Conservation (phyloP, 2,329 filamentous ascomycete species). For the Fusarium sarcochroum region DNA sequence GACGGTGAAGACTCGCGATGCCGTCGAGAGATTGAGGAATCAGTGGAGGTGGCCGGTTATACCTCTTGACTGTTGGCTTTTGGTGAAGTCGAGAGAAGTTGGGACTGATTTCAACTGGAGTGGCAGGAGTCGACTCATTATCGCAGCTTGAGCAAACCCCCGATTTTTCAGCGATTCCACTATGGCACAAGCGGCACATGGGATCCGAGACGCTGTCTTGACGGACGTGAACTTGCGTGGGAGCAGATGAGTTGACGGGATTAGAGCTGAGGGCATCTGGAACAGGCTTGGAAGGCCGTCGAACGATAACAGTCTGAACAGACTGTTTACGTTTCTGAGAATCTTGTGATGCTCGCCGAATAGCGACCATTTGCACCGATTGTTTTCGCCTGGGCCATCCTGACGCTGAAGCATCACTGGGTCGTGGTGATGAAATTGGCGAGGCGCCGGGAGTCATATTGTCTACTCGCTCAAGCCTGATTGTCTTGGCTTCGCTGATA, state of each 20-base stretch:
- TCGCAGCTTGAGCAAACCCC: slow-evolving; percentile 45
- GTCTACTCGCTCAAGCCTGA: slow-evolving; percentile 40
- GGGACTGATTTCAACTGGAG: slow-evolving; percentile 11
- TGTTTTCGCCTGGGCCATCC: slow-evolving; percentile 30
- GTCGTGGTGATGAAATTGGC: slow-evolving; percentile 31
- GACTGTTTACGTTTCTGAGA: slow-evolving; percentile 33
- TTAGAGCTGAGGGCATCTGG: slow-evolving; percentile 42
- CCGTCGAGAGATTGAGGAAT: slow-evolving; percentile 25
- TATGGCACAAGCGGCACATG: slow-evolving; percentile 42
- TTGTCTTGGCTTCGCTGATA: slow-evolving; percentile 40
- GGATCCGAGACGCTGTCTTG: slow-evolving; percentile 43
- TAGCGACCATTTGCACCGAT: slow-evolving; percentile 33
- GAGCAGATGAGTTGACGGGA: slow-evolving; percentile 19
- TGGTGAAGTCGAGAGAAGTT: slow-evolving; percentile 23
- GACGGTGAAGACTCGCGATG: slow-evolving; percentile 36
- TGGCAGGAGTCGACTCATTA: slow-evolving; percentile 34
- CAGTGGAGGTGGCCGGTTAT: slow-evolving; percentile 39
- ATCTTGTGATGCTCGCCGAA: slow-evolving; percentile 29
- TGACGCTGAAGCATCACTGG: slow-evolving; percentile 6
- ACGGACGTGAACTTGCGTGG: slow-evolving; percentile 39
- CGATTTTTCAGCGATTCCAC: slow-evolving; percentile 42
- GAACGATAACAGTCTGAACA: slow-evolving; percentile 22
- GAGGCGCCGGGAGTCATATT: slow-evolving; percentile 32
- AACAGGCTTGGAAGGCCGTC: slow-evolving; percentile 35
- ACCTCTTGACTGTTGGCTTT: slow-evolving; percentile 30